These are phyloP conservation scores for Termitomyces sp. DNA, from an alignment of 768 basidiomycete genomes.

Conservation along the genomic window DNA sequence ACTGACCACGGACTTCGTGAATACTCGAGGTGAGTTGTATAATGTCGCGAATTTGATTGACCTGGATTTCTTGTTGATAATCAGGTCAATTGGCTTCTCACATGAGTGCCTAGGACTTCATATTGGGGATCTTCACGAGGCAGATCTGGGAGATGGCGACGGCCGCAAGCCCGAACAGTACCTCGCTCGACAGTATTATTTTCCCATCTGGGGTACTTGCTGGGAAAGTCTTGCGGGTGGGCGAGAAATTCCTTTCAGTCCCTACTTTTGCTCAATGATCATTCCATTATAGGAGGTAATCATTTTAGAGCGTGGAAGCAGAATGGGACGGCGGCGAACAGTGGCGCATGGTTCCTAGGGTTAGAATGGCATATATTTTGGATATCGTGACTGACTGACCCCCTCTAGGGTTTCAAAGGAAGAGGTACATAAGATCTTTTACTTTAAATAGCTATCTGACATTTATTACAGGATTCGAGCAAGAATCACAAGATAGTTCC, in stretches of 20 bases:
- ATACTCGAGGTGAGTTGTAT: slow-evolving; percentile 61
- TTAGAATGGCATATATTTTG: slow-evolving; percentile 18
- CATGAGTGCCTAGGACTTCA: slow-evolving; percentile 82
- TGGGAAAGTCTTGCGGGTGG: slow-evolving; percentile 79
- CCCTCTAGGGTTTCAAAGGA: slow-evolving; percentile 67
- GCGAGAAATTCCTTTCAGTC: neutral
- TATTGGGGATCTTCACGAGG: slow-evolving; percentile 69
- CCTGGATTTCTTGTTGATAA: neutral
- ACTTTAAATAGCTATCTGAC: neutral
- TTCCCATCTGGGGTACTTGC: slow-evolving; percentile 79
- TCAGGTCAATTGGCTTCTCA: slow-evolving; percentile 77
- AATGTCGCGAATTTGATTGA: neutral
- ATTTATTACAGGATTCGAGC: slow-evolving; percentile 41
- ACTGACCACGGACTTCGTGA: slow-evolving; percentile 66
- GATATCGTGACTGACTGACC: neutral
- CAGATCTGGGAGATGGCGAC: slow-evolving; percentile 82
- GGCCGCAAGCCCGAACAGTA: slow-evolving; percentile 64
- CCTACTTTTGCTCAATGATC: neutral
- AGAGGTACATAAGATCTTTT: slow-evolving; percentile 30
- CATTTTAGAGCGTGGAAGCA: slow-evolving; percentile 91
- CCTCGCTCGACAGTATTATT: slow-evolving; percentile 75
- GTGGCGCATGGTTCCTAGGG: slow-evolving; percentile 86
- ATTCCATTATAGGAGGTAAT: slow-evolving; percentile 57
- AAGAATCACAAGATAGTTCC: slow-evolving; percentile 71
- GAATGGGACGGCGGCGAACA: slow-evolving; percentile 69